phyloP scores from a whole-genome alignment of 164 flowering plant genomes.

The Chimonanthus praecox region DNA sequence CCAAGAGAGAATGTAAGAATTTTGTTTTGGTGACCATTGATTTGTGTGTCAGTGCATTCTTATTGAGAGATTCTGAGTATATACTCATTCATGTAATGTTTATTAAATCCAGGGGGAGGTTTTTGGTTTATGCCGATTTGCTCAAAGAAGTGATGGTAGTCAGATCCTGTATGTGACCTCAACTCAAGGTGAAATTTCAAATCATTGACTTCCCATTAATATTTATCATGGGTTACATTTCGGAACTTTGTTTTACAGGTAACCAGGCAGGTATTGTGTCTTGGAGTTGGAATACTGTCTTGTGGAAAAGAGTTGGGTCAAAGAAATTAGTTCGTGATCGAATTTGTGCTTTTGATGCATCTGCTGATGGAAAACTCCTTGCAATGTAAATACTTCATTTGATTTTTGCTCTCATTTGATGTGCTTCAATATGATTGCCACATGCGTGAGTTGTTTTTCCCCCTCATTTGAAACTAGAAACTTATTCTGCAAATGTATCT shows the following conservation, averaged over 20 bases:
- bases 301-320: constrained; percentile 65
- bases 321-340: constrained; percentile 55
- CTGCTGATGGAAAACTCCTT: constrained; percentile 71
- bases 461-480: no score
- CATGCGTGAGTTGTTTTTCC: no score
- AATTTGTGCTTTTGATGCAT: constrained; percentile 68
- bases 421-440: no score
- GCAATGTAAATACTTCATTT: constrained; percentile 51
- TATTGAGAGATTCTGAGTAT: neutral
- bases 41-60: no score
- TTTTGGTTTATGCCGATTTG: constrained; percentile 75
- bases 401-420: neutral
- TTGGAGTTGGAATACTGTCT: constrained; percentile 46
- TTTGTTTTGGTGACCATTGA: neutral
- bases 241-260: constrained; percentile 28
- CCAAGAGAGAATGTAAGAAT: constrained; percentile 55
- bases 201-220: neutral
- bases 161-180: constrained; percentile 60
- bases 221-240: neutral
- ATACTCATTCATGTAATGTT: neutral
- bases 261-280: constrained; percentile 57
- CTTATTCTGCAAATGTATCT: no score
- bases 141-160: constrained; percentile 31
- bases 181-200: constrained; percentile 44
- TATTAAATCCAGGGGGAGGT: constrained; percentile 56